Base-by-base conservation (phyloP, 257 asterid genomes). In the Coffea canephora region DNA sequence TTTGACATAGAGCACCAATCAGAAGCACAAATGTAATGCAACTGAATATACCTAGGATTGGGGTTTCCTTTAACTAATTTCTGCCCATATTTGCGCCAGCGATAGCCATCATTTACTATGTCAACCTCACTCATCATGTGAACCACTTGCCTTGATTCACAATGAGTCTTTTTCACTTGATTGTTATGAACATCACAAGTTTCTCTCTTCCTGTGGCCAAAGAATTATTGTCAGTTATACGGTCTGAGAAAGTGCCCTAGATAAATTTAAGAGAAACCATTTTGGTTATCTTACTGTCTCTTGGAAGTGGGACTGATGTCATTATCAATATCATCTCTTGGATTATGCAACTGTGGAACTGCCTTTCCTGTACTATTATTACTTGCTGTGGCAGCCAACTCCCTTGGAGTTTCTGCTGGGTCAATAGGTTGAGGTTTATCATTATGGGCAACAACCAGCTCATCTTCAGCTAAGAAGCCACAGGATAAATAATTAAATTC, bases 71-170 rank as follows among this genome's bases (percentile, higher is more conserved):
- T 94, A 31, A 94, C 97, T 83, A 94, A 84, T 86, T 94, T 94
- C 90, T 94, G 98, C 75, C 98, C 98, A 45, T 94, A 94, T 84
- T 94, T 94, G 83, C 98, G 97, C 98, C 98, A 93, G 85, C 98
- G 92, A 83, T 90, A 90, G 79, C 97, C 97, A 85, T 95, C 98
- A 82, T 90, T 90, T 69, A 93, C 86, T 78, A 90, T 52, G 88
- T 93, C 98, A 84, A 90, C 94, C 82, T 86, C 95, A 77, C 97
- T 95, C 84, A 81, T 77, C 77, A 93, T 91, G 81, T 93, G 94
- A 84, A 91, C 96, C 75, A 93, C 93, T 74, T 88, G 89, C 23
- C 93, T 87, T 15, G 85, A 82, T 81, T 91, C 96, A 78, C 81
- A 84, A 75, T 76, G 83, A 80, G 91, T 82, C 86, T 85, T 87